phyloP scores from a whole-genome alignment of 139 green algal species.

The Tetradesmus obliquus region DNA sequence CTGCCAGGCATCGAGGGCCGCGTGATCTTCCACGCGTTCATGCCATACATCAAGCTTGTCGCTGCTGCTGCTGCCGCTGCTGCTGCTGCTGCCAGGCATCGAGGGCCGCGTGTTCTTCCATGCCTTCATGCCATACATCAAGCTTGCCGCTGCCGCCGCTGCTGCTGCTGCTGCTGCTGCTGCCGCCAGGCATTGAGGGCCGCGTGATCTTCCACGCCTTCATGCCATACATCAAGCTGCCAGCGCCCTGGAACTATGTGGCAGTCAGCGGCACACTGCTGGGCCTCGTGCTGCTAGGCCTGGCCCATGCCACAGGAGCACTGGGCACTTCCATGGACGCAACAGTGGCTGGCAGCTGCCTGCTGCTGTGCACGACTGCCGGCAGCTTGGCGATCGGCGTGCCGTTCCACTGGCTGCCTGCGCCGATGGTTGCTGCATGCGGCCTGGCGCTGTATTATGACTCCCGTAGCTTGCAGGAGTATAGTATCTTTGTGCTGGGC shows the following conservation, averaged over 20 bases:
- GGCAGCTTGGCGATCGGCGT: slow-evolving; percentile 78
- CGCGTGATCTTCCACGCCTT: slow-evolving; percentile 93
- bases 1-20: too few relatives aligned
- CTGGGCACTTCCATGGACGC: slow-evolving; percentile 62
- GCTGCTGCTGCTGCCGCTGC: too few relatives aligned
- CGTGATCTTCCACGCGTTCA: too few relatives aligned
- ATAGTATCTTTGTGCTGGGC: slow-evolving; percentile 82
- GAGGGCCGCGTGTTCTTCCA: too few relatives aligned
- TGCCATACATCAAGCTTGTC: neutral
- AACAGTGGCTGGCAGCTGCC: slow-evolving; percentile 56
- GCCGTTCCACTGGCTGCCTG: slow-evolving; percentile 82
- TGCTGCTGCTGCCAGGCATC: too few relatives aligned
- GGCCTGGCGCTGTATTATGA: slow-evolving; percentile 93
- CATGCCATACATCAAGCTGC: slow-evolving; percentile 92
- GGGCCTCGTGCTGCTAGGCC: slow-evolving; percentile 63
- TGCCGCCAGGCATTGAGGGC: slow-evolving; percentile 81
- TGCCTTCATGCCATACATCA: too few relatives aligned
- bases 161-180: neutral
- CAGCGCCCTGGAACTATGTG: slow-evolving; percentile 90
- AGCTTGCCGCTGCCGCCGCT: too few relatives aligned
- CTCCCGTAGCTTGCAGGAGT: slow-evolving; percentile 74
- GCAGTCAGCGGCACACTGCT: slow-evolving; percentile 85
- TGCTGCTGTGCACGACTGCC: slow-evolving; percentile 71
- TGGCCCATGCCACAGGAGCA: slow-evolving; percentile 71
- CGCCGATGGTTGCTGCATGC: slow-evolving; percentile 80